A percentile compares a stretch with the other conserved stretches of the same genome.
Conservation (phyloP, 179 eudicot species). For the Silene noctiflora region DNA sequence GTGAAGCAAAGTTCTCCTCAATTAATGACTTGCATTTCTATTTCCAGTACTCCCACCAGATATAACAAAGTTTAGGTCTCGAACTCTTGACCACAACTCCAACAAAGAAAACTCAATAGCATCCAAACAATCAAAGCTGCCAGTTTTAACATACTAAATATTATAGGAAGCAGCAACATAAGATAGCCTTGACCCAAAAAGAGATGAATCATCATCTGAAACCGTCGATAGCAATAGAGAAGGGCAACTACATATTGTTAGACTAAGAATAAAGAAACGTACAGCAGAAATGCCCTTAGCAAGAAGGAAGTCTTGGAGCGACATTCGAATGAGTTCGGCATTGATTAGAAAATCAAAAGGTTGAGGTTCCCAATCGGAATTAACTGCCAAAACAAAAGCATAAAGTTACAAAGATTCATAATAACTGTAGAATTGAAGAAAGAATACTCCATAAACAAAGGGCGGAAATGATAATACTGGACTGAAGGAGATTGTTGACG, state of each 20-base stretch:
- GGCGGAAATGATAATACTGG: slow-evolving; percentile 34
- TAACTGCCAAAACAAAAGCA: slow-evolving; percentile 30
- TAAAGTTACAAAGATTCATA: neutral
- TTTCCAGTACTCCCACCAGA: neutral
- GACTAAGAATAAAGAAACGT: neutral
- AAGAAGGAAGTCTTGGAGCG: slow-evolving; percentile 82
- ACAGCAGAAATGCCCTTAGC: slow-evolving; percentile 91
- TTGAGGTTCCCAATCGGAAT: slow-evolving; percentile 66
- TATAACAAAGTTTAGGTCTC: too few species aligned
- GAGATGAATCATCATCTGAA: too few species aligned
- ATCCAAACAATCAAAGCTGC: neutral
- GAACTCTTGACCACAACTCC: neutral
- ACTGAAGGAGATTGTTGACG: slow-evolving; percentile 61
- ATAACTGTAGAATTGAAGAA: too few species aligned
- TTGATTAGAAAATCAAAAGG: slow-evolving; percentile 84
- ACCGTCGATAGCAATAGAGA: too few species aligned
- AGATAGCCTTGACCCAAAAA: too few species aligned
- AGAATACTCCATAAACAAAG: neutral
- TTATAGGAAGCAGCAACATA: too few species aligned
- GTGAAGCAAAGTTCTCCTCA: too few species aligned
- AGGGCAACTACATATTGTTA: neutral
- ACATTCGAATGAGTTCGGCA: slow-evolving; percentile 84
- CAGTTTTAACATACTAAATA: too few species aligned
- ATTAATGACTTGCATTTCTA: neutral
- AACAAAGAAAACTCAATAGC: neutral